Base-by-base conservation (phyloP, 108 stramenopile genomes). In the Discostella stelligeroides region DNA sequence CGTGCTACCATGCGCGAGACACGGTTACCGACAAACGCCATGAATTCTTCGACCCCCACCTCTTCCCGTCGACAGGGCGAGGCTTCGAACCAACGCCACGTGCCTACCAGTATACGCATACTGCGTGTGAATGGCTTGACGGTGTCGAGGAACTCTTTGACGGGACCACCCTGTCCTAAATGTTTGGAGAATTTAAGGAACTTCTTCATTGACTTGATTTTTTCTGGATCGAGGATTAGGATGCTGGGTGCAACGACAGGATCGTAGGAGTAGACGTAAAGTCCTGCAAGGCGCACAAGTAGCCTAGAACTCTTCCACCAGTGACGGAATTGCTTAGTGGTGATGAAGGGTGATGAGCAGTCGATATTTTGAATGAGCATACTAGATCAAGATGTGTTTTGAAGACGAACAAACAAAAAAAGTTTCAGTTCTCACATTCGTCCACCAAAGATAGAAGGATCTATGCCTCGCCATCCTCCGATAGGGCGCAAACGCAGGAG, bases 251-350 rank as follows among this genome's bases (percentile, higher is more conserved):
- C 84, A 21, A 68, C 43, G 2, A 23, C 14, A 20, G 64, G 24
- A 37, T 63, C 55, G 15, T 63, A 66, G 47, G 76, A 73, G 54
- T 70, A 85, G 34, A 82, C 75, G 65, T 69, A 76, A 13, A 72
- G 62, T 21, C 87, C 87, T 15, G 68, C 83, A 12, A 91, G 43
- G 17, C 90, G 82, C 7, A 88, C 86, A 9, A 91, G 75, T 21
- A 91, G 85, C 53, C 90, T 80, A n/a, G 84, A 81, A 4, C 86
- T 80, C 65, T 91, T 91, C 90, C 90, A 91, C 74, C 74, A 75
- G 53, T 75, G 74, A 75, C 74, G 74, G 38, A 75, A 75, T 68
- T 75, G 69, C 73, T 73, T 20, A 21, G 28, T 30, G 2, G 30
- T 8, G 4, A 42, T 41, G 59, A 60, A 14, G 28, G 18, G 12